Conservation (phyloP, 441 rosid genomes). For the Mallotus repandus region DNA sequence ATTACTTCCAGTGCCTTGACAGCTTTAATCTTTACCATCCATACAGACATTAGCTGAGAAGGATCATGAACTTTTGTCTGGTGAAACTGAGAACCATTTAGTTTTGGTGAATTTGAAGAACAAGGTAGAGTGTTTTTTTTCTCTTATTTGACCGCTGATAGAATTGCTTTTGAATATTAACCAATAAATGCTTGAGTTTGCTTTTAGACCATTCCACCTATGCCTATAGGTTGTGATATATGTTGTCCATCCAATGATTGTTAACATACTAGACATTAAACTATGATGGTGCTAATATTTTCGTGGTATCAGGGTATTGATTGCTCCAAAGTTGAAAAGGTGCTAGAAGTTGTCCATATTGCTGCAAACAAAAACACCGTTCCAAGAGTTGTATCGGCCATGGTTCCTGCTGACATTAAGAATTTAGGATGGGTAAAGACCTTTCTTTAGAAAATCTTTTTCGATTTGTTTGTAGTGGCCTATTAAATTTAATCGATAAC, state of each 20-base stretch:
- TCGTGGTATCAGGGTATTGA: conserved; percentile 66
- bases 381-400: conserved; percentile 98
- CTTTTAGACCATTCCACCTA: neutral
- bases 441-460: neutral
- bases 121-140: conserved; percentile 51
- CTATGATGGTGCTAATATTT: neutral
- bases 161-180: neutral
- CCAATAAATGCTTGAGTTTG: neutral
- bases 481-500: no score
- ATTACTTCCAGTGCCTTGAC: neutral
- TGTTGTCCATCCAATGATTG: neutral
- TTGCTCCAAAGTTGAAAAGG: conserved; percentile 95
- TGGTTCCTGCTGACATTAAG: conserved; percentile 98
- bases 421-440: conserved; percentile 68
- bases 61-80: conserved; percentile 95
- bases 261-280: neutral
- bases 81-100: conserved; percentile 95
- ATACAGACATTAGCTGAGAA: conserved; percentile 61
- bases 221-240: neutral
- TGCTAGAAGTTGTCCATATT: conserved; percentile 81
- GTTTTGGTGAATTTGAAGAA: conserved; percentile 89
- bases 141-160: conserved; percentile 5
- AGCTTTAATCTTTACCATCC: conserved; percentile 6
- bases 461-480: neutral
- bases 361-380: conserved; percentile 98